These are phyloP conservation scores for Colletotrichum incanum DNA, from an alignment of 2,329 filamentous ascomycete genomes.

Conservation along the genomic window DNA sequence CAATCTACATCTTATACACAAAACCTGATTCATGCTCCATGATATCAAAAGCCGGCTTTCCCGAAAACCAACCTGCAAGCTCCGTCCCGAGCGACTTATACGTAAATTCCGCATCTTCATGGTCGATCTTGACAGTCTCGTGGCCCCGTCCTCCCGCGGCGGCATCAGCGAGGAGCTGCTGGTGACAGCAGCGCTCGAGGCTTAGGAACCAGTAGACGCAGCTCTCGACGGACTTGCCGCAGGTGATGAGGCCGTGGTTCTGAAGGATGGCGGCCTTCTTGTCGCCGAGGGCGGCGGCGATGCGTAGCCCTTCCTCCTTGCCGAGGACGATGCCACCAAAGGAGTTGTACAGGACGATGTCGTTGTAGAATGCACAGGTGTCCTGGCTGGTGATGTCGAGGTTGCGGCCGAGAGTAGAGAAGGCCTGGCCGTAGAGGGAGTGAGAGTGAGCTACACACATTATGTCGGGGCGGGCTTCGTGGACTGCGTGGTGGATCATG, in stretches of 20 bases:
- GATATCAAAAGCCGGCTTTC: slow-evolving; percentile 80
- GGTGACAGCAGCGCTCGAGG: slow-evolving; percentile 65
- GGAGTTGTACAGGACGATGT: slow-evolving; percentile 59
- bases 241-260: slow-evolving; percentile 70
- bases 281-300: slow-evolving; percentile 62
- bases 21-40: slow-evolving; percentile 40
- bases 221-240: slow-evolving; percentile 64
- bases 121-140: slow-evolving; percentile 76
- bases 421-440: slow-evolving; percentile 69
- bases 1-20: slow-evolving; percentile 26
- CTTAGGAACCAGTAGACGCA: slow-evolving; percentile 70
- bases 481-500: slow-evolving; percentile 66
- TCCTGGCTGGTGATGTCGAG: slow-evolving; percentile 79
- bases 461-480: slow-evolving; percentile 68
- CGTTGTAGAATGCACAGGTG: slow-evolving; percentile 72
- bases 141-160: slow-evolving; percentile 74
- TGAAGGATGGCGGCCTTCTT: slow-evolving; percentile 68
- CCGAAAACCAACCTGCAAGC: slow-evolving; percentile 78
- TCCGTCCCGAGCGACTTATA: slow-evolving; percentile 76
- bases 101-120: slow-evolving; percentile 79
- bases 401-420: slow-evolving; percentile 72
- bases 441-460: slow-evolving; percentile 70
- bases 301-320: slow-evolving; percentile 65
- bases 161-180: slow-evolving; percentile 69
- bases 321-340: slow-evolving; percentile 69